These are phyloP conservation scores for Biscogniauxia mediterranea DNA, from an alignment of 2,329 filamentous ascomycete genomes.

Conservation along the genomic window DNA sequence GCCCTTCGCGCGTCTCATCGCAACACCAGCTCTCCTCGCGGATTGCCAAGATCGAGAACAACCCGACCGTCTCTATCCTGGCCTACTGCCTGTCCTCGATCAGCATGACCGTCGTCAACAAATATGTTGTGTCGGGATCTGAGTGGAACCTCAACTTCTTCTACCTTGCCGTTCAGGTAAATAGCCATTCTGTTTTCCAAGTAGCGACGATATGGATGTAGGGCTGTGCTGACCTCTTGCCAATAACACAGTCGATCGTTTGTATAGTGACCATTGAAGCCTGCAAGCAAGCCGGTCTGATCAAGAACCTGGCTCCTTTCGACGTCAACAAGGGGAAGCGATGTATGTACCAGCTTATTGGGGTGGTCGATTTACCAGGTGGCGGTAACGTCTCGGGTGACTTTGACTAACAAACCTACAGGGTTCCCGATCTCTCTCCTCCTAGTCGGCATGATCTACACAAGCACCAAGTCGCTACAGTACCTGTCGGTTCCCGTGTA, in stretches of 20 bases:
- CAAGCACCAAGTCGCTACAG: constrained; percentile 90
- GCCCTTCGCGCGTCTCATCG: constrained; percentile 40
- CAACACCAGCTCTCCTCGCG: constrained; percentile 33
- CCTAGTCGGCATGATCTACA: constrained; percentile 99
- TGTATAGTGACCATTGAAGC: constrained; percentile 81
- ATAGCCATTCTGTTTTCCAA: constrained; percentile 26
- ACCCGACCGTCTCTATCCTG: constrained; percentile 75
- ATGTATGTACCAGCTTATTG: constrained; percentile 60
- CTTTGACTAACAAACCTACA: constrained; percentile 36
- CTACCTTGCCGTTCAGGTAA: constrained; percentile 87
- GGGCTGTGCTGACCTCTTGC: constrained; percentile 17
- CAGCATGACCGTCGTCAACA: constrained; percentile 99
- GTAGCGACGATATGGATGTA: not conserved
- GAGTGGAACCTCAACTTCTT: constrained; percentile 97
- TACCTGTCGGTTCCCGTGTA: constrained; percentile 97
- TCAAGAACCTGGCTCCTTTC: constrained; percentile 78
- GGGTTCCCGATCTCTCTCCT: constrained; percentile 96
- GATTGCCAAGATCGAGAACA: constrained; percentile 63
- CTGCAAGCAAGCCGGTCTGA: constrained; percentile 78
- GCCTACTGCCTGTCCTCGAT: constrained; percentile 96
- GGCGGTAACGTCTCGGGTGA: not conserved
- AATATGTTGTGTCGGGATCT: constrained; percentile 89
- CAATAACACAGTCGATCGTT: constrained; percentile 68
- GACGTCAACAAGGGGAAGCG: constrained; percentile 86
- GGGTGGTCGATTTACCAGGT: not conserved